phyloP scores from a whole-genome alignment of 2,329 filamentous ascomycete genomes.

The Diaporthe citrichinensis region DNA sequence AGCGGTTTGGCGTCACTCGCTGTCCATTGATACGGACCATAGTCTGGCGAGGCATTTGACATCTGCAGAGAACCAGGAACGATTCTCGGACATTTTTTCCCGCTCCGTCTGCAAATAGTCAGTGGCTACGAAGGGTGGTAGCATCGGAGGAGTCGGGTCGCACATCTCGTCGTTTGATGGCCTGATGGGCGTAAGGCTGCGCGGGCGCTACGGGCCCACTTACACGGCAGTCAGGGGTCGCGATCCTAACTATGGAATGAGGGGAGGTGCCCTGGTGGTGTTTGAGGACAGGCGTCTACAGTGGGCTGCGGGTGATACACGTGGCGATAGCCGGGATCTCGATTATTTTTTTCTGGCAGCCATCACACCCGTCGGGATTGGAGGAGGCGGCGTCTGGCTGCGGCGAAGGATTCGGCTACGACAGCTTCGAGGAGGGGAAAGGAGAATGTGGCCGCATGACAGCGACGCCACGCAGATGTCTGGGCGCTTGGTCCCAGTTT shows the following conservation, averaged over 20 bases:
- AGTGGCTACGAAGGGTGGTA: conserved; percentile 7
- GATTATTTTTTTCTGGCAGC: conserved; percentile 6
- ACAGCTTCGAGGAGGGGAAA: neutral
- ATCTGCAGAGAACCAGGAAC: neutral
- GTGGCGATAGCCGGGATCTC: conserved; percentile 34
- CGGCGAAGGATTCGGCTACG: conserved; percentile 14
- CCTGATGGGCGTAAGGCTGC: conserved; percentile 30
- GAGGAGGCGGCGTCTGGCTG: conserved; percentile 1
- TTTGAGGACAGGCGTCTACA: conserved; percentile 4
- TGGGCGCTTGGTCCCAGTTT: neutral
- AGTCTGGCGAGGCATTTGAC: neutral
- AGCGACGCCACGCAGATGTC: conserved; percentile 3
- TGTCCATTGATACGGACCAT: neutral
- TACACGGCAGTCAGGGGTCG: conserved; percentile 32
- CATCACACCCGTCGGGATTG: conserved; percentile 24
- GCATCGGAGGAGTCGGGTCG: conserved; percentile 27
- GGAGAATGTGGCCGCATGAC: conserved; percentile 17
- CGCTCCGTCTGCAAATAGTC: neutral
- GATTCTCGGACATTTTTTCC: conserved; percentile 1
- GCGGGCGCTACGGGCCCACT: conserved; percentile 32
- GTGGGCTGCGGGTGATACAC: conserved; percentile 26
- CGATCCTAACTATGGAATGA: conserved; percentile 19
- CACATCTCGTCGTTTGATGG: conserved; percentile 29
- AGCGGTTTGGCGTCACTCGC: neutral
- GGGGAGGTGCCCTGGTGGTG: neutral